Base-by-base conservation (phyloP, 2,329 filamentous ascomycete species). In the Venturia oleaginea region DNA sequence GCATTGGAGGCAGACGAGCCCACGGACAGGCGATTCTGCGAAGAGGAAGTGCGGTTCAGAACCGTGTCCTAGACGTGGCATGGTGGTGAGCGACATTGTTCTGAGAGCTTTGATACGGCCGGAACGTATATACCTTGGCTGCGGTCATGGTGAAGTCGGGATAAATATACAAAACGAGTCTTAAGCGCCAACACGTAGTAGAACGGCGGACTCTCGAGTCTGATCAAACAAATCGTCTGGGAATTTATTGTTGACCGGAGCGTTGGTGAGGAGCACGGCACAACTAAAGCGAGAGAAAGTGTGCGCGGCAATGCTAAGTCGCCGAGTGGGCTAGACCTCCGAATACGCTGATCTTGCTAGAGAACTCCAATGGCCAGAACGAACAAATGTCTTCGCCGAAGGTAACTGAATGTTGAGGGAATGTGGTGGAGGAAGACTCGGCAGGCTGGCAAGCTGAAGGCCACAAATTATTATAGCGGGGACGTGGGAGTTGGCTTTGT, bases 31-130 rank as follows among this genome's bases (percentile, higher is more conserved):
- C 61, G 61, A 22, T 63, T 54, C 34, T 62, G 60, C 5, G 43
- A 46, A 11, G 61, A 57, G 22, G 57, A 27, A 22, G 61, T 63
- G n/a, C 61, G 43, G 61, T 63, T 63, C 48, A 63, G 19, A 40
- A 63, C 46, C 46, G 61, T 34, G n/a, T 63, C 61, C 61, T 63
- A 60, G 24, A 60, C 19, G 40, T 42, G 37, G 19, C 40, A 60
- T 60, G 57, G 40, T 59, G 22, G 57, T 43, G 40, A 60, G 34
- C 57, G 40, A 60, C 37, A 60, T 43, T 3, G 11, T 40, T 38
- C 7, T 42, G 34, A 40, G 51, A 34, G 15, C 27, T 60, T 27
- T 27, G 17, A 30, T 59, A 60, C 40, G 37, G 57, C 34, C 34
- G 40, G 27, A 34, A 15, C 15, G 57, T 40, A 32, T 43, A 5